These are phyloP conservation scores for Tricholoma matsutake DNA, from an alignment of 768 basidiomycete species.

Conservation along the genomic window DNA sequence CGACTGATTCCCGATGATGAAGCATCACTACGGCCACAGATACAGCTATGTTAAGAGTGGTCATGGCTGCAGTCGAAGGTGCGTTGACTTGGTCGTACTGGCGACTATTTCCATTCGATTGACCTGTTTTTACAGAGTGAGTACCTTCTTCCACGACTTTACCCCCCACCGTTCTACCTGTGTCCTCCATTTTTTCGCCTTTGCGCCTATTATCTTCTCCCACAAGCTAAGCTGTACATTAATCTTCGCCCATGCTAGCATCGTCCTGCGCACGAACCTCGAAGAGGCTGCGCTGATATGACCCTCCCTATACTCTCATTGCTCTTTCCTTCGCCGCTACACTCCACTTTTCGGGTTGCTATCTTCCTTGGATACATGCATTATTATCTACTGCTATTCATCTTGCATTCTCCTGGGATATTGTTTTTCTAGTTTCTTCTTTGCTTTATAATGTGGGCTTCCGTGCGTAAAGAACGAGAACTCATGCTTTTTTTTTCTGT, in stretches of 20 bases:
- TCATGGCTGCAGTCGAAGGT: constrained; percentile 98
- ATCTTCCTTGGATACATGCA: constrained; percentile 7
- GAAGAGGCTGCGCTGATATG: constrained; percentile 65
- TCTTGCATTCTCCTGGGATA: constrained; percentile 8
- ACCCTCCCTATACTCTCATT: constrained; percentile 15
- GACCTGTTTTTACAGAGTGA: constrained; percentile 53
- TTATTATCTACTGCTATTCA: constrained; percentile 13
- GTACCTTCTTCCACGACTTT: constrained; percentile 34
- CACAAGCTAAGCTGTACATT: constrained; percentile 8
- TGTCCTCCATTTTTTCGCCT: constrained; percentile 14
- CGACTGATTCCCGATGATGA: constrained; percentile 5
- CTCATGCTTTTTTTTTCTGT: constrained; percentile 22
- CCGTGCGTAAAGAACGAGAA: constrained; percentile 20
- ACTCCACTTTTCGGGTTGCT: constrained; percentile 5
- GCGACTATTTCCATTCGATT: neutral
- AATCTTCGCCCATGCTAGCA: constrained; percentile 43
- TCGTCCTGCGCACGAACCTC: constrained; percentile 65
- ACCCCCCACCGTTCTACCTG: constrained; percentile 20
- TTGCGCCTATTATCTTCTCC: constrained; percentile 27
- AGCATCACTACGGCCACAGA: constrained; percentile 91
- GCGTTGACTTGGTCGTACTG: constrained; percentile 23
- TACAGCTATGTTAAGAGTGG: constrained; percentile 81
- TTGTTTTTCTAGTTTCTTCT: neutral
- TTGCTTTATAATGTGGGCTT: constrained; percentile 10
- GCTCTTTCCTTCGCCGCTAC: constrained; percentile 11